These are phyloP conservation scores for Cercospora citrullina DNA, from an alignment of 2,329 filamentous ascomycete species.

Conservation along the genomic window DNA sequence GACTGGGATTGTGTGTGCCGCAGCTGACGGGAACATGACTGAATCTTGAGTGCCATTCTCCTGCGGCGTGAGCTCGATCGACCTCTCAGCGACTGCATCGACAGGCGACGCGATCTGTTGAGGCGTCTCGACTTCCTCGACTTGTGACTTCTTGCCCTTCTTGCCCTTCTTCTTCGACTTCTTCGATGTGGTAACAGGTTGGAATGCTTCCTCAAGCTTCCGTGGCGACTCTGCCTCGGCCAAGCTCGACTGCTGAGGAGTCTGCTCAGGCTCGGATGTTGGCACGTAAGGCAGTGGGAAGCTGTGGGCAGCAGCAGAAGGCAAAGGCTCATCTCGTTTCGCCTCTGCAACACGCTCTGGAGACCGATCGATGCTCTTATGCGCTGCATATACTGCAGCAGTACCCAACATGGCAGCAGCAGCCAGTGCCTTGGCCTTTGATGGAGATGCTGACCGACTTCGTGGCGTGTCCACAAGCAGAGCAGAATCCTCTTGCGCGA, in stretches of 20 bases:
- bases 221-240: background rate
- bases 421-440: conserved; percentile 25
- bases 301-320: conserved; percentile 10
- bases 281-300: conserved; percentile 21
- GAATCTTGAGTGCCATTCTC: background rate
- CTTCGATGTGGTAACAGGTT: conserved; percentile 20
- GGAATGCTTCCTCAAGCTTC: conserved; percentile 4
- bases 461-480: background rate
- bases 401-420: conserved; percentile 34
- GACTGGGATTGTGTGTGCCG: conserved; percentile 24
- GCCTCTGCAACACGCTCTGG: conserved; percentile 11
- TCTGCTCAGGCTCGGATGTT: background rate
- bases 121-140: conserved; percentile 7
- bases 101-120: conserved; percentile 1
- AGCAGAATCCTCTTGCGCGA: background rate
- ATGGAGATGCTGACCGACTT: conserved; percentile 22
- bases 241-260: background rate
- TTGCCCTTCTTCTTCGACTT: conserved; percentile 32
- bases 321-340: background rate
- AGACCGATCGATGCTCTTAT: conserved; percentile 20
- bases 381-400: conserved; percentile 31
- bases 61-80: background rate
- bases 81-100: background rate
- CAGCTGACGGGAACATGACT: conserved; percentile 19
- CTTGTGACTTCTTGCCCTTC: conserved; percentile 31